phyloP scores from a whole-genome alignment of 352 stramenopile species.

The Aphanomyces astaci region DNA sequence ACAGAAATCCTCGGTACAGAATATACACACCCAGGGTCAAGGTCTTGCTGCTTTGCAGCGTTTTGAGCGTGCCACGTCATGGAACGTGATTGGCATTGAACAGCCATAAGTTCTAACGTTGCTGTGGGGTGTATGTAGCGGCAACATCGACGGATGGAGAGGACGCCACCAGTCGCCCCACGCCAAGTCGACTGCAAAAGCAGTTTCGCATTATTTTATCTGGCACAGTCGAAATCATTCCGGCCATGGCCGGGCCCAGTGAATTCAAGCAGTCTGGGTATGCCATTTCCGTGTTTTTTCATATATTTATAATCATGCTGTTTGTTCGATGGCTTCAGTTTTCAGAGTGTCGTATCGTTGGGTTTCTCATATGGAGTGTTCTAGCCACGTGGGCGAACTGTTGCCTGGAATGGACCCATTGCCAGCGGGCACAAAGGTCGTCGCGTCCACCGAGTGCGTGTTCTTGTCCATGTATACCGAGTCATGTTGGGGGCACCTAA shows the following conservation, averaged over 20 bases:
- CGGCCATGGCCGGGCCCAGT: background rate
- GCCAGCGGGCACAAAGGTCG: conserved; percentile 37
- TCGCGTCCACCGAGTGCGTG: conserved; percentile 41
- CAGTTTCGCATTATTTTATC: conserved; percentile 19
- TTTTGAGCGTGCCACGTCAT: conserved; percentile 59
- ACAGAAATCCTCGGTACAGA: conserved; percentile 28
- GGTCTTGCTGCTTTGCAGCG: no score
- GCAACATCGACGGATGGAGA: no score
- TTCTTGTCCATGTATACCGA: conserved; percentile 37
- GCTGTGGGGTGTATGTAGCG: no score
- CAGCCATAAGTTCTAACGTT: no score
- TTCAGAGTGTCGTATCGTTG: no score
- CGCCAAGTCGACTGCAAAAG: background rate
- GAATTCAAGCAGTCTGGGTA: conserved; percentile 9
- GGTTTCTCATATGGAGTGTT: background rate
- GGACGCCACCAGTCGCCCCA: no score
- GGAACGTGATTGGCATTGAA: no score
- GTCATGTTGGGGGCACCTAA: conserved; percentile 44
- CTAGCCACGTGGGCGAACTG: background rate
- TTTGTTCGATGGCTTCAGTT: no score
- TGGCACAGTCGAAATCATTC: conserved; percentile 3
- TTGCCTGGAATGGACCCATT: background rate
- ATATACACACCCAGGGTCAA: no score
- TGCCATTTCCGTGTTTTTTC: background rate
- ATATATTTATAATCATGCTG: no score